These are phyloP conservation scores for Metschnikowia proteae DNA, from an alignment of 805 yeast species.

Conservation along the genomic window DNA sequence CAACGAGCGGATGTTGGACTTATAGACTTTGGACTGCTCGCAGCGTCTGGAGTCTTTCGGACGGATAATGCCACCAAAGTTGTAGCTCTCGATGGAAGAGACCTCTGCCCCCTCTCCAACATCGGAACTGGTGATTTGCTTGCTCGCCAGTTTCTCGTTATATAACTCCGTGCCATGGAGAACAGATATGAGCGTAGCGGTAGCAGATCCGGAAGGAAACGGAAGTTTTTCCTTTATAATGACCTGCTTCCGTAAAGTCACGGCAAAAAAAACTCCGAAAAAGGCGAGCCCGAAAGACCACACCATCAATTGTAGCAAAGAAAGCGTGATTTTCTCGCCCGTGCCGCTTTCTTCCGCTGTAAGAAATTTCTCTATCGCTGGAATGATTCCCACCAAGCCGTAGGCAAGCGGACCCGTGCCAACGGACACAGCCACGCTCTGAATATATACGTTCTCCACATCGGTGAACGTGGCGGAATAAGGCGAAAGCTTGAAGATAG, in stretches of 20 bases:
- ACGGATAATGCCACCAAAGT: slow-evolving; percentile 17
- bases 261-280: slow-evolving; percentile 94
- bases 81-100: slow-evolving; percentile 7
- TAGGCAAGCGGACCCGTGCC: slow-evolving; percentile 97
- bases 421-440: slow-evolving; percentile 91
- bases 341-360: slow-evolving; percentile 75
- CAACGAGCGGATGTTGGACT: slow-evolving; percentile 59
- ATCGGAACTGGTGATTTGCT: not conserved
- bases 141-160: slow-evolving; percentile 25
- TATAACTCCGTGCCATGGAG: slow-evolving; percentile 65
- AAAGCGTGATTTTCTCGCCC: slow-evolving; percentile 32
- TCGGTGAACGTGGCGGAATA: slow-evolving; percentile 53
- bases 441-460: slow-evolving; percentile 91
- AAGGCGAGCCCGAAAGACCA: slow-evolving; percentile 90
- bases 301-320: slow-evolving; percentile 52
- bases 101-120: not conserved
- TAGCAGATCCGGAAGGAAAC: slow-evolving; percentile 94
- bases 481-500: slow-evolving; percentile 65
- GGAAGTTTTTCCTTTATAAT: slow-evolving; percentile 83
- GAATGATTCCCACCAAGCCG: slow-evolving; percentile 92
- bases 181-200: slow-evolving; percentile 88
- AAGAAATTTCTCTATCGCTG: slow-evolving; percentile 89
- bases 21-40: slow-evolving; percentile 29
- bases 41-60: slow-evolving; percentile 14
- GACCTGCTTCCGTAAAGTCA: slow-evolving; percentile 82